phyloP scores from a whole-genome alignment of 257 asterid genomes.

The Salvia rosmarinus region DNA sequence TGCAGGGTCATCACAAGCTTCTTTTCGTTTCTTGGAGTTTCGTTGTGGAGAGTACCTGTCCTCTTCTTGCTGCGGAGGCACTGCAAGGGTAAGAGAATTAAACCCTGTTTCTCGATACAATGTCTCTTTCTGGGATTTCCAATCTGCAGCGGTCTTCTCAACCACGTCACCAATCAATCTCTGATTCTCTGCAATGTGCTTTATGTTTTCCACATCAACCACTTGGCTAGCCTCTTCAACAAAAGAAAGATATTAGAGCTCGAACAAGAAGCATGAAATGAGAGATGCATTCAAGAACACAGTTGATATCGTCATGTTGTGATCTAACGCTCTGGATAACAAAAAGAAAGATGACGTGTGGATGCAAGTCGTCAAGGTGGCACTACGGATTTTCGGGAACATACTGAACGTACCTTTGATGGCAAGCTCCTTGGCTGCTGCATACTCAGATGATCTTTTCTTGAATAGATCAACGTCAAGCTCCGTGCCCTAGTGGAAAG shows the following conservation, averaged over 20 bases:
- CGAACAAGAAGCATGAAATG: not conserved
- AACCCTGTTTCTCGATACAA: constrained; percentile 58
- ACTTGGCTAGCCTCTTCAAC: constrained; percentile 62
- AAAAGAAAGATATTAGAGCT: constrained; percentile 15
- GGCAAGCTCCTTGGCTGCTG: constrained; percentile 75
- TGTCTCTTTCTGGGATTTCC: constrained; percentile 63
- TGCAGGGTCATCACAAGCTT: constrained; percentile 16
- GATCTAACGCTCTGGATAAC: not conserved
- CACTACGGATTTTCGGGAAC: not conserved
- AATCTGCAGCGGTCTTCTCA: constrained; percentile 58
- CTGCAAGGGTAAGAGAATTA: constrained; percentile 22
- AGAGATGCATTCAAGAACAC: not conserved
- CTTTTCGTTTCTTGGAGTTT: constrained; percentile 26
- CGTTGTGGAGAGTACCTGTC: not conserved
- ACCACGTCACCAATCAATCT: constrained; percentile 61
- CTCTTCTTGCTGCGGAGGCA: constrained; percentile 28
- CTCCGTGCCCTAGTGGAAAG: constrained; percentile 57
- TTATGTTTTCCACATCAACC: constrained; percentile 61
- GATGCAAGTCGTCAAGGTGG: not conserved
- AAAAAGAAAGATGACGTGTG: constrained; percentile 6
- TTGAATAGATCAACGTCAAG: constrained; percentile 74
- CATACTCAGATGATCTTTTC: constrained; percentile 71
- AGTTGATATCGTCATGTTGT: not conserved
- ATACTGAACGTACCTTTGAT: constrained; percentile 56
- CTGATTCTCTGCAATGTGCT: constrained; percentile 65